A percentile compares a stretch with the other conserved stretches of the same genome.
phyloP scores from a whole-genome alignment of 1,284 basidiomycete genomes.

The Cryptococcus hybrid region DNA sequence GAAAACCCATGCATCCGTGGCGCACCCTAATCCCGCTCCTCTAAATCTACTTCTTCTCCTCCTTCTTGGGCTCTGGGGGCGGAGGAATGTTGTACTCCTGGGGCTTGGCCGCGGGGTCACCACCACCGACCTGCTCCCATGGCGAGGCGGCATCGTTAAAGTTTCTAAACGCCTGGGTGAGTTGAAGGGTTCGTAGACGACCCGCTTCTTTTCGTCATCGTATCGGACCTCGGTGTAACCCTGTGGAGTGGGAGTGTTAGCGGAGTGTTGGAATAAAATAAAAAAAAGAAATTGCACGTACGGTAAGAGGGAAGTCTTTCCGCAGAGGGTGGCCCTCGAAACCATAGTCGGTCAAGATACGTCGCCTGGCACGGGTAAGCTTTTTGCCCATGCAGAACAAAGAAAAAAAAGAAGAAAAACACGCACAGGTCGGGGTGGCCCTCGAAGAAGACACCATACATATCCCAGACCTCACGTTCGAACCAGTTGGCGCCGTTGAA shows the following conservation, averaged over 20 bases:
- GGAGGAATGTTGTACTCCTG: conserved; percentile 50
- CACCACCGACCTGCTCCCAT: conserved; percentile 96
- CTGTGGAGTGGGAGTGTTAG: not conserved
- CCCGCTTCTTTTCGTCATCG: conserved; percentile 97
- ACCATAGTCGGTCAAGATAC: conserved; percentile 98
- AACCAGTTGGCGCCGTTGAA: conserved; percentile 96
- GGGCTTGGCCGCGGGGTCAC: conserved; percentile 50
- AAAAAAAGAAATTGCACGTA: conserved; percentile 47
- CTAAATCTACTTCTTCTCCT: conserved; percentile 38
- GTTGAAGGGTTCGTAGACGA: conserved; percentile 98
- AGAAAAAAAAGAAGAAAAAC: conserved; percentile 2
- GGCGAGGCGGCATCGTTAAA: conserved; percentile 85
- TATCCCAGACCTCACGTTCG: conserved; percentile 97
- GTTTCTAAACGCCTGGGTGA: conserved; percentile 98
- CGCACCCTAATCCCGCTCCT: not conserved
- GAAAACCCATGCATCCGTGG: no score
- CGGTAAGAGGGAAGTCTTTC: conserved; percentile 97
- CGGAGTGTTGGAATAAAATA: no score
- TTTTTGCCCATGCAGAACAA: conserved; percentile 12
- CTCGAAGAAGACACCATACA: conserved; percentile 96
- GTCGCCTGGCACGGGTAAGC: conserved; percentile 59
- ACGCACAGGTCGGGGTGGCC: conserved; percentile 93
- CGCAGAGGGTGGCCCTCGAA: conserved; percentile 97
- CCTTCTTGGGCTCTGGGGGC: conserved; percentile 45
- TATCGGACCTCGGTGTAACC: conserved; percentile 98